A percentile compares a stretch with the other conserved stretches of the same genome.
These are phyloP conservation scores for Crithidia fasciculata DNA, from an alignment of 208 protist genomes.

Conservation along the genomic window DNA sequence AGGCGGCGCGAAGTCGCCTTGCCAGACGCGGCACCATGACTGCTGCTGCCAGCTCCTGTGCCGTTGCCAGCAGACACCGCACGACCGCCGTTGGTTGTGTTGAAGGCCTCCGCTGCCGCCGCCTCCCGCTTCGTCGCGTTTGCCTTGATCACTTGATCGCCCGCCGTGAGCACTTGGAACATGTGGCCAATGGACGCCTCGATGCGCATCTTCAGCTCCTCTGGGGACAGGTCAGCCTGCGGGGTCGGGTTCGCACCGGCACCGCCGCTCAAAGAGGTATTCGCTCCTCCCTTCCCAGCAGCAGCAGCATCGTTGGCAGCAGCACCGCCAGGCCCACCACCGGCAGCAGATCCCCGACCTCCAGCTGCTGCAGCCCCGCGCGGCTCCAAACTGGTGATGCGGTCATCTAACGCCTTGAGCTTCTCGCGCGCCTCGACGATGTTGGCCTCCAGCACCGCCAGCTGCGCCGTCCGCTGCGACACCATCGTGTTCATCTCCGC, in stretches of 20 bases:
- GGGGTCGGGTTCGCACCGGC: neutral
- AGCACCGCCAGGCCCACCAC: neutral
- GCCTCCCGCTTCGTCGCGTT: slow-evolving; percentile 5
- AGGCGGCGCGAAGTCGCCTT: neutral
- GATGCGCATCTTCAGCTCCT: slow-evolving; percentile 72
- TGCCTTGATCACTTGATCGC: slow-evolving; percentile 54
- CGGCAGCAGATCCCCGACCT: neutral
- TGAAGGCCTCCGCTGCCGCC: neutral
- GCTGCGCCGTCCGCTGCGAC: slow-evolving; percentile 83
- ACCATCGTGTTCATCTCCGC: slow-evolving; percentile 89
- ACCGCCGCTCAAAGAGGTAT: neutral
- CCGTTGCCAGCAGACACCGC: neutral
- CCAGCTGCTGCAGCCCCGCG: slow-evolving; percentile 14
- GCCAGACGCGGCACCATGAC: too few relatives aligned
- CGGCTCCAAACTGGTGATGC: slow-evolving; percentile 55
- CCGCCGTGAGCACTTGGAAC: slow-evolving; percentile 59
- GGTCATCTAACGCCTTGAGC: slow-evolving; percentile 72
- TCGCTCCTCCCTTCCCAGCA: neutral
- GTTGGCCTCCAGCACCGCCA: slow-evolving; percentile 74
- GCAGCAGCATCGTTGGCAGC: neutral
- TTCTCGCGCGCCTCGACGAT: slow-evolving; percentile 83
- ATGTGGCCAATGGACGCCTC: slow-evolving; percentile 72
- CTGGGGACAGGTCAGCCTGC: slow-evolving; percentile 44
- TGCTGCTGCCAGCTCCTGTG: neutral
- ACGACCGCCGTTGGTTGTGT: neutral